Evolutionary conservation across 164 flowering plant species (phyloP).

Genomic region (Paratinospora sagittata): DNA sequence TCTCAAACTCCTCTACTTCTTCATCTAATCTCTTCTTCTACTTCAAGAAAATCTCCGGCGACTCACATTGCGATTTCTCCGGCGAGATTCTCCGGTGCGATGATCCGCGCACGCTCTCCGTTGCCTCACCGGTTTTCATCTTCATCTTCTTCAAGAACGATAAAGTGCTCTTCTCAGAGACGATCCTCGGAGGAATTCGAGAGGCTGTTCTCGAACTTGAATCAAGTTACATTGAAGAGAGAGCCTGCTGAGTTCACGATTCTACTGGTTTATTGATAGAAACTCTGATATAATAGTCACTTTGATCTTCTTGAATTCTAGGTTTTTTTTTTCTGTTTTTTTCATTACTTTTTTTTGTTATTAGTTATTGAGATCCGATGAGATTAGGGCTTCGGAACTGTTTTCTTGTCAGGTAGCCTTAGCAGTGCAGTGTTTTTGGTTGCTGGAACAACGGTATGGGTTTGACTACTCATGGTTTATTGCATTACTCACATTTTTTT

Average conservation of each 20-base stretch:
- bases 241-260: conserved; percentile 50
- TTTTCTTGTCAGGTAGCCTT: conserved; percentile 54
- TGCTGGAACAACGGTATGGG: conserved; percentile 89
- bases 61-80: background rate
- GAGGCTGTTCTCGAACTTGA: conserved; percentile 81
- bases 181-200: conserved; percentile 31
- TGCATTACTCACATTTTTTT: background rate
- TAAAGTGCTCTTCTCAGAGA: conserved; percentile 28
- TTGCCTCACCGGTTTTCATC: background rate
- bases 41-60: background rate
- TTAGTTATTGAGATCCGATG: background rate
- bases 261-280: background rate
- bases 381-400: background rate
- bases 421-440: conserved; percentile 67
- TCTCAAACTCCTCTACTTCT: background rate
- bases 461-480: background rate
- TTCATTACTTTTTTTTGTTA: background rate
- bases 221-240: conserved; percentile 66
- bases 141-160: conserved; percentile 11
- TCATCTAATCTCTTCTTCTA: background rate
- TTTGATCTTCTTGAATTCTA: background rate
- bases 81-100: background rate
- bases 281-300: background rate
- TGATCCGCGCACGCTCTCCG: background rate
- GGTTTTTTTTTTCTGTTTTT: too few species aligned